Conservation (phyloP, 2,329 filamentous ascomycete genomes). For the Thelonectria discophora region DNA sequence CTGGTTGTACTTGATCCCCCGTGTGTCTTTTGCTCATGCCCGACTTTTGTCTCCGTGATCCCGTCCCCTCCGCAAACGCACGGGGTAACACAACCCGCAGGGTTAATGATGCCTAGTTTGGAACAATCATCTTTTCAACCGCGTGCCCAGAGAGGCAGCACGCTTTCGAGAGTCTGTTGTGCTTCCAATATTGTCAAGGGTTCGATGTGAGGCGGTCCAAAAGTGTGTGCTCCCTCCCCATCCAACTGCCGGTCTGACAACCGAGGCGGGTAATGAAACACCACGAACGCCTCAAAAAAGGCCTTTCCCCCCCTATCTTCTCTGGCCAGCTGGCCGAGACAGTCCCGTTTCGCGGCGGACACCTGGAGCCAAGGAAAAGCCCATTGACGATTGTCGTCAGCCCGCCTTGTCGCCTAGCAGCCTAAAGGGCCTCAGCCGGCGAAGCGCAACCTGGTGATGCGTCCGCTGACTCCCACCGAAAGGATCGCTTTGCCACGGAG, state of each 20-base stretch:
- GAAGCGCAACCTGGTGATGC: constrained; percentile 19
- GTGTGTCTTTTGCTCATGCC: background rate
- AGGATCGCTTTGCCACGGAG: constrained; percentile 24
- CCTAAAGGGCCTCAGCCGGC: background rate
- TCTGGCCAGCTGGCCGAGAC: background rate
- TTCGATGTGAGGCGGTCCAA: background rate
- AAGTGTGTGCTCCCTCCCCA: constrained; percentile 3
- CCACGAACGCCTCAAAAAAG: constrained; percentile 5
- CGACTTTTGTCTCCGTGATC: constrained; percentile 3
- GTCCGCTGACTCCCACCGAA: constrained; percentile 20
- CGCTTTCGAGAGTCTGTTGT: constrained; percentile 14
- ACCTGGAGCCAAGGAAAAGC: background rate
- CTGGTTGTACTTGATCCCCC: constrained; percentile 2
- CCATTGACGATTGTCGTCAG: background rate
- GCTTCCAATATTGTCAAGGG: constrained; percentile 24
- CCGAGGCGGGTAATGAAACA: constrained; percentile 22
- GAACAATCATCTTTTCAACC: constrained; percentile 17
- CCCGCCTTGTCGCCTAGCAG: background rate
- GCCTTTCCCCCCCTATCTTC: background rate
- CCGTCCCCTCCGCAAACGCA: constrained; percentile 25
- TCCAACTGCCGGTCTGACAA: constrained; percentile 29
- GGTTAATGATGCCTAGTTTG: constrained; percentile 10
- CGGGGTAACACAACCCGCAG: constrained; percentile 9
- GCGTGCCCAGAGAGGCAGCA: too few species aligned
- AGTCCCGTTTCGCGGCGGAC: background rate